Base-by-base conservation (phyloP, 78 protist species). In the Dictyostelium capitatum region DNA sequence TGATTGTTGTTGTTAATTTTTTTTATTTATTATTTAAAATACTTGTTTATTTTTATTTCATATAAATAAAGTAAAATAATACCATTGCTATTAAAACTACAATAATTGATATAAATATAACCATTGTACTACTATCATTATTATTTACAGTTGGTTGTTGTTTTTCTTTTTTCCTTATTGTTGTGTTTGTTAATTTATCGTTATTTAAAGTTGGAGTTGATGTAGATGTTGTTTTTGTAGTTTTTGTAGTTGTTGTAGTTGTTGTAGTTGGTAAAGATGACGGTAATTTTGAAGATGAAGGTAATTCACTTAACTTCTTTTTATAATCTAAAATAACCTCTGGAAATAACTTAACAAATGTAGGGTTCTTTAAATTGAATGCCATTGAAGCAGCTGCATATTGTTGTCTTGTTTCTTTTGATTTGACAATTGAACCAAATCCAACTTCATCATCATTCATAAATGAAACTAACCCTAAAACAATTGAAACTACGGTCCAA, bases 371-470 rank as follows among this genome's bases (percentile, higher is more conserved):
- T 37, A 30, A 37, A 83, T 83, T 83, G 23, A 54, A 83, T 28
- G 51, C 20, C 70, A 50, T 83, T 3, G 91, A 83, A n/a, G 50
- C 28, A 6, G 80, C 54, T 53, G 91, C 91, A 43, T 32, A 56
- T 37, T 83, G 30, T 72, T 43, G 28, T 72, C 91, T 69, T 37
- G 74, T 78, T 83, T 57, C 41, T 37, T 72, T 69, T 37, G 82
- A 32, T 72, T 77, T 62, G 10, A 64, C 28, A 12, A 83, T 83
- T 41, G 91, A 83, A 2, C 91, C 91, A 14, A 56, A 28, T 3
- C 90, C 91, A 30, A 6, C 1, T 41, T 25, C 80, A 32, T 83
- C 91, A 8, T 83, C 91, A 23, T 56, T 83, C 91, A 83, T 83
- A 47, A 83, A 83, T 15, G 91, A 83, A 69, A 73, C 8, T 51